Evolutionary conservation across 805 yeast genomes (phyloP).

Genomic region (Metschnikowia colocasiae): DNA sequence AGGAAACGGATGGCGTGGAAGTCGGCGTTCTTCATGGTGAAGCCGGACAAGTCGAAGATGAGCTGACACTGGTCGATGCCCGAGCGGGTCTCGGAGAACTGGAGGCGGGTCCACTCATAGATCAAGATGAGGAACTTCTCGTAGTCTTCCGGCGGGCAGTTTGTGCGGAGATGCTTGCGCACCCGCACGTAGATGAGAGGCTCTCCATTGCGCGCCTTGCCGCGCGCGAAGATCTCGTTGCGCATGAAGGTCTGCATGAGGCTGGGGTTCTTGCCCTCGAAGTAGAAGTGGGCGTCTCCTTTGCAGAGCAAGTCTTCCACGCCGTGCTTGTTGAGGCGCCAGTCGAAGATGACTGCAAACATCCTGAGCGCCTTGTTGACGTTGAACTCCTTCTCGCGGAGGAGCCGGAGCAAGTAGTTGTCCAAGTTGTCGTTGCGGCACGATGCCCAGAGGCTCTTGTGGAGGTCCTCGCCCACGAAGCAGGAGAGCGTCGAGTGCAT

Average conservation of each 20-base stretch:
- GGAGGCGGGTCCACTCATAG: slow-evolving; percentile 12
- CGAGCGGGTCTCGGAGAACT: slow-evolving; percentile 6
- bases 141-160: slow-evolving; percentile 10
- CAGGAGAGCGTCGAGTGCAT: slow-evolving; percentile 3
- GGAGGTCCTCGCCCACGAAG: slow-evolving; percentile 14
- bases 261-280: slow-evolving; percentile 1
- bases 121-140: slow-evolving; percentile 7
- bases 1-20: slow-evolving; percentile 11
- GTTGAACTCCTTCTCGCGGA: slow-evolving; percentile 9
- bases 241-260: slow-evolving; percentile 7
- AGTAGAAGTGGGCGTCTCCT: slow-evolving; percentile 11
- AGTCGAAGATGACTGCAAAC: slow-evolving; percentile 11
- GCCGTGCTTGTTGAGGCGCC: slow-evolving; percentile 9
- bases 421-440: slow-evolving; percentile 11
- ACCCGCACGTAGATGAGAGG: slow-evolving; percentile 9
- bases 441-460: slow-evolving; percentile 12
- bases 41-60: slow-evolving; percentile 13
- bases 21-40: slow-evolving; percentile 15
- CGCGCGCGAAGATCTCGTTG: slow-evolving; percentile 9
- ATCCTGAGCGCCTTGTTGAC: slow-evolving; percentile 6
- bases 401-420: slow-evolving; percentile 11
- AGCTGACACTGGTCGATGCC: slow-evolving; percentile 12
- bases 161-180: slow-evolving; percentile 8
- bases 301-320: slow-evolving; percentile 10
- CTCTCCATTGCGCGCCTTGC: slow-evolving; percentile 7